These are phyloP conservation scores for Rhodotorula sp. DNA, from an alignment of 1,284 basidiomycete genomes.

Conservation along the genomic window DNA sequence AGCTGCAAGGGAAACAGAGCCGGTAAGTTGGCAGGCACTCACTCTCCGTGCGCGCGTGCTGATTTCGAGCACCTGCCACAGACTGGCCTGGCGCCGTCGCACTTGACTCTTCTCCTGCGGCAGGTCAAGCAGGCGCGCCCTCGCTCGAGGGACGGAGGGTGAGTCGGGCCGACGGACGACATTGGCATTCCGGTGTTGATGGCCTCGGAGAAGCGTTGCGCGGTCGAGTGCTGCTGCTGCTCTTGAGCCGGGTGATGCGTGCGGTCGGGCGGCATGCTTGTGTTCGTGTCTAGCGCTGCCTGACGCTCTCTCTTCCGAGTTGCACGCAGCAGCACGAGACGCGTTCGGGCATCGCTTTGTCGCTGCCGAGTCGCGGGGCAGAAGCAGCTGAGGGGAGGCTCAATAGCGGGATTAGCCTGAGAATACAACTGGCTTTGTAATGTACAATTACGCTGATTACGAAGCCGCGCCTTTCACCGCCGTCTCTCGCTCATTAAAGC, in stretches of 20 bases:
- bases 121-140: conserved; percentile 17
- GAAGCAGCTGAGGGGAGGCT: neutral
- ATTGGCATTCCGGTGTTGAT: conserved; percentile 7
- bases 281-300: too few relatives aligned
- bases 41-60: conserved; percentile 14
- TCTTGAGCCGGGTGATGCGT: neutral
- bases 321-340: neutral
- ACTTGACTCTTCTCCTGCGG: conserved; percentile 12
- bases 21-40: neutral
- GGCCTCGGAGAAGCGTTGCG: conserved; percentile 1
- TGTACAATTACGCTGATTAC: too few relatives aligned
- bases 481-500: too few relatives aligned
- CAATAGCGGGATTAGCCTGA: too few relatives aligned
- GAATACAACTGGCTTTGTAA: too few relatives aligned
- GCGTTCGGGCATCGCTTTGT: neutral
- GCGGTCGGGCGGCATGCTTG: conserved; percentile 15
- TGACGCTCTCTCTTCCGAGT: too few relatives aligned
- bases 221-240: neutral
- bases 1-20: neutral
- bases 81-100: conserved; percentile 10
- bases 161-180: conserved; percentile 1
- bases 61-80: conserved; percentile 6
- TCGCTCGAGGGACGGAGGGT: conserved; percentile 11
- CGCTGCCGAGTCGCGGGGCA: neutral
- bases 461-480: too few relatives aligned